A percentile compares a stretch with the other conserved stretches of the same genome.
Conservation (phyloP, 306 rosid genomes). For the Luffa acutangula region DNA sequence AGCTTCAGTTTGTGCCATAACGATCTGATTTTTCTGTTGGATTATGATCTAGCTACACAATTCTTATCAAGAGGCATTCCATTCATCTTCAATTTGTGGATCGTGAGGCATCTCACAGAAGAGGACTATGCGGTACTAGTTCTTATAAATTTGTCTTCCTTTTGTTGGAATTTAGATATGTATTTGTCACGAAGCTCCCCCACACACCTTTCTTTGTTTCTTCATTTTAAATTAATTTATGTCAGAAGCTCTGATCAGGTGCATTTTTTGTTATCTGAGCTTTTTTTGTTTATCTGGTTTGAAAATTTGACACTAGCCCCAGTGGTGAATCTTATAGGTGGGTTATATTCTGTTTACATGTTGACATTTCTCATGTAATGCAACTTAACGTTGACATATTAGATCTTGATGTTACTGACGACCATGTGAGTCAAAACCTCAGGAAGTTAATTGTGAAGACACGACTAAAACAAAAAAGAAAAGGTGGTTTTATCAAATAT, state of each 20-base stretch:
- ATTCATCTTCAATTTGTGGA: slow-evolving; percentile 85
- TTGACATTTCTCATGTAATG: not conserved
- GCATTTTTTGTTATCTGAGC: no score
- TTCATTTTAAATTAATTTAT: not conserved
- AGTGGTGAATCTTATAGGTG: not conserved
- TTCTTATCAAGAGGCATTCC: slow-evolving; percentile 91
- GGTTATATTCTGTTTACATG: not conserved
- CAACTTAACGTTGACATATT: not conserved
- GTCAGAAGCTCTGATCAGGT: not conserved
- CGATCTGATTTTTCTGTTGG: not conserved
- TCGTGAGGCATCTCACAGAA: slow-evolving; percentile 73
- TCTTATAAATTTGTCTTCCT: not conserved
- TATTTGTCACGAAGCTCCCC: not conserved
- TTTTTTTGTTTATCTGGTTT: not conserved
- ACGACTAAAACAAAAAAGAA: not conserved
- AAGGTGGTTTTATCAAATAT: not conserved
- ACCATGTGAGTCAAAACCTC: not conserved
- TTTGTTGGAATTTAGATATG: not conserved
- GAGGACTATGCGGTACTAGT: slow-evolving; percentile 77
- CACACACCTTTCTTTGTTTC: not conserved
- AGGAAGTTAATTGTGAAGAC: not conserved
- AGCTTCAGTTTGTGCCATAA: not conserved
- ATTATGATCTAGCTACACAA: slow-evolving; percentile 63
- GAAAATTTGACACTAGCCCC: not conserved
- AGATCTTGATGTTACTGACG: not conserved